Base-by-base conservation (phyloP, 1,139 yeast species). In the Scheffersomyces cryptocercus region DNA sequence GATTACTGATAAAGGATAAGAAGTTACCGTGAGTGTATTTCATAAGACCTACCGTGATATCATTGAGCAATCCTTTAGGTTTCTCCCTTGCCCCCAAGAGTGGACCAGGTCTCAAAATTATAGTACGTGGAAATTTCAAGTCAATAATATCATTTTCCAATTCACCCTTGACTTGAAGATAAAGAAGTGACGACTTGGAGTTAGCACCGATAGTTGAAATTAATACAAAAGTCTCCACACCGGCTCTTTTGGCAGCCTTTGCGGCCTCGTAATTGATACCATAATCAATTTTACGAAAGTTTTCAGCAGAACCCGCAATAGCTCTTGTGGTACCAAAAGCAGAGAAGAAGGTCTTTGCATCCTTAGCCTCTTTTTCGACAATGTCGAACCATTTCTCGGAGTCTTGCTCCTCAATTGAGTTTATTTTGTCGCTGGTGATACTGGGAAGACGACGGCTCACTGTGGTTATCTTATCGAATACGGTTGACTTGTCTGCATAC, bases 321-420 rank as follows among this genome's bases (percentile, higher is more conserved):
- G 78, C 83, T 41, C 77, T 72, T 1, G 95, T 88, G 12, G 96
- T 85, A n/a, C 90, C 95, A 53, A 88, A 76, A 0, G 83, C 81
- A 1, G 88, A 78, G 50, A 84, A 77, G 45, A 80, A 71, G 0
- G 71, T 61, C 28, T 61, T 61, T 47, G 58, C 58, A 51, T 32
- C 48, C 36, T 46, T 44, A 13, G 49, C 43, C 14, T 51, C 51
- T 5, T 42, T 52, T 33, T 38, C 49, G 36, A 69, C 59, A 9
- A 58, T 44, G 5, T 49, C 61, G 2, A 61, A 60, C 85, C 86
- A 82, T 37, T 68, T 63, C 1, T 47, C 46, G 11, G 68, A 49
- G 42, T 79, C 76, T 7, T 58, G 47, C 39, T 75, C 77, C 31
- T 73, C 58, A 2, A 72, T 47, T 4, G 68, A 46, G 14, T 56